phyloP scores from a whole-genome alignment of 2,329 filamentous ascomycete species.

The Coniosporium tulheliwenetii region DNA sequence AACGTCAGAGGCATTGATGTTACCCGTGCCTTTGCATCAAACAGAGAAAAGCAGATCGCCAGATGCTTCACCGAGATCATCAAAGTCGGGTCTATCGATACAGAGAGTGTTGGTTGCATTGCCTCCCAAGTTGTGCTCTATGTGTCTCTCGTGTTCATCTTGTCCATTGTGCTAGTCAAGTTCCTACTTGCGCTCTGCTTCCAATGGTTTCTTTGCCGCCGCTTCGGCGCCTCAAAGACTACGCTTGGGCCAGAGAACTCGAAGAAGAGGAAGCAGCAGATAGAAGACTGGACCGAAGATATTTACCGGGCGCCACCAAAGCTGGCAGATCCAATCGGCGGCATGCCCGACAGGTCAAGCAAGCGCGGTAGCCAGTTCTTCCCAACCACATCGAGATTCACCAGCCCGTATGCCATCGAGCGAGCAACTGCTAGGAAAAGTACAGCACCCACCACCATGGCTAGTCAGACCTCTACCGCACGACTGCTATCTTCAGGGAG shows the following conservation, averaged over 20 bases:
- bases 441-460: conserved; percentile 76
- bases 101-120: conserved; percentile 91
- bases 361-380: conserved; percentile 76
- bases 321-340: conserved; percentile 53
- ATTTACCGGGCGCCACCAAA: conserved; percentile 86
- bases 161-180: conserved; percentile 72
- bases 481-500: conserved; percentile 47
- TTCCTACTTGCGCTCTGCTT: conserved; percentile 84
- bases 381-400: conserved; percentile 88
- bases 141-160: conserved; percentile 77
- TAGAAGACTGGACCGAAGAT: conserved; percentile 95
- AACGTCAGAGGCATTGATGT: conserved; percentile 72
- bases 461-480: conserved; percentile 66
- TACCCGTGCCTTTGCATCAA: conserved; percentile 71
- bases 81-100: conserved; percentile 91
- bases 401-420: conserved; percentile 71
- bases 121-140: conserved; percentile 95
- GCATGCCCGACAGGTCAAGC: conserved; percentile 52
- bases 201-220: conserved; percentile 87
- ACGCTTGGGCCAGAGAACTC: conserved; percentile 59
- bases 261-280: conserved; percentile 78
- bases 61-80: conserved; percentile 86
- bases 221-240: conserved; percentile 73
- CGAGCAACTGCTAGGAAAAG: conserved; percentile 35
- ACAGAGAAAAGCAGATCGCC: conserved; percentile 63